Conservation (phyloP, 192 early-diverging fungal species). For the Chytriomyces confervae region DNA sequence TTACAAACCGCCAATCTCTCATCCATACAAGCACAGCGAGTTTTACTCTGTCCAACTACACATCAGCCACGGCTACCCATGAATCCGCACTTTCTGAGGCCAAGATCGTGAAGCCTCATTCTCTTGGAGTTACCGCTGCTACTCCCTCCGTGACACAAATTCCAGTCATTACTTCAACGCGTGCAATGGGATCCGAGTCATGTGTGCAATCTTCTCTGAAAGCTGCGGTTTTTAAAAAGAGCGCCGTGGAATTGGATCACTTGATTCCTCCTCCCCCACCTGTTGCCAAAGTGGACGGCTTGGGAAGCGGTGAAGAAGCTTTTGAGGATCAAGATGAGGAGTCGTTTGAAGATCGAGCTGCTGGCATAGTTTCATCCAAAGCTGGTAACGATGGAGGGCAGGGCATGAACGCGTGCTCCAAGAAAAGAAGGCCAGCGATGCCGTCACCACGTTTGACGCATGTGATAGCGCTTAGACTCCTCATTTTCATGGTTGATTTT, state of each 20-base stretch:
- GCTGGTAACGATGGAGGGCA: background rate
- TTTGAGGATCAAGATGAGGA: conserved; percentile 29
- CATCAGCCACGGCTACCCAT: background rate
- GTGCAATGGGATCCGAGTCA: background rate
- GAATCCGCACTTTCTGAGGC: too few relatives aligned
- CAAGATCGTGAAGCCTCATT: too few relatives aligned
- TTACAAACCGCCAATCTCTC: conserved; percentile 45
- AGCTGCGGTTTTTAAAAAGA: background rate
- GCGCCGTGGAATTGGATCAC: background rate
- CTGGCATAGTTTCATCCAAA: background rate
- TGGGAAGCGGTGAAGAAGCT: conserved; percentile 19
- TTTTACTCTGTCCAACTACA: background rate
- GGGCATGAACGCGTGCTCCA: background rate
- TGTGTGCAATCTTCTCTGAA: background rate
- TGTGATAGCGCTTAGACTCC: conserved; percentile 57
- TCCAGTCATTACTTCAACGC: conserved; percentile 16
- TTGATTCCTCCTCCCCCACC: conserved; percentile 14
- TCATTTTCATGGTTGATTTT: too few relatives aligned
- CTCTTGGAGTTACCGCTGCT: too few relatives aligned
- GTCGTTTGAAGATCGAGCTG: background rate
- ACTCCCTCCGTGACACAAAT: conserved; percentile 20
- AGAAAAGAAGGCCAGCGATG: conserved; percentile 33
- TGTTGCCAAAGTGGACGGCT: conserved; percentile 11
- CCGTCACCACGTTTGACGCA: conserved; percentile 68
- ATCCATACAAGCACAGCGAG: conserved; percentile 12